Base-by-base conservation (phyloP, 768 basidiomycete genomes). In the Chiua virens region DNA sequence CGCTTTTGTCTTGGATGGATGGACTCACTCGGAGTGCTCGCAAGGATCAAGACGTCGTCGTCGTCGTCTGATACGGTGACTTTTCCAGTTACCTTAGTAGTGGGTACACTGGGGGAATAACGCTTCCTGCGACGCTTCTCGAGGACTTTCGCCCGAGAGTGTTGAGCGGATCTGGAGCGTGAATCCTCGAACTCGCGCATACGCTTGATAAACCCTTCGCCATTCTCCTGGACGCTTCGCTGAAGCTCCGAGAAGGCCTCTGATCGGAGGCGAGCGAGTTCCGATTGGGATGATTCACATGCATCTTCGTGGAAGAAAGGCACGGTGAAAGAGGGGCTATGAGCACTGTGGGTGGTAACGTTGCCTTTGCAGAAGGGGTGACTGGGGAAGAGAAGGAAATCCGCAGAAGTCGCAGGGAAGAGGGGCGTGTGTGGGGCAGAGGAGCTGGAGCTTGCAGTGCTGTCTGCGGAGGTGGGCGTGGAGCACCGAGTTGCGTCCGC, bases 171-270 rank as follows among this genome's bases (percentile, higher is more conserved):
- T 51, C 70, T 69, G 34, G 77, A 77, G 49, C 81, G 73, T 22
- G 75, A 73, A 43, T 74, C 68, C 65, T 89, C 87, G 62, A 82
- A 85, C 56, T 87, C 82, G 49, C 83, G 83, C 87, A 89, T 89
- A 45, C 83, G 82, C 49, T 74, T 78, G 13, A 89, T 77, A 42
- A 89, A 75, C 8, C 82, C 80, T 57, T 89, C 86, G 18, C 83
- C 85, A 55, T 73, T 81, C 57, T 86, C 80, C 25, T 75, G 74
- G 20, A 89, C 75, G 54, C 79, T 86, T 59, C 76, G 74, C 39
- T 75, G 81, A 35, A 89, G 77, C 56, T 87, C 84, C 67, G 77
- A 75, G 53, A 87, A 86, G 6, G 87, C 87, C 49, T 73, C 74
- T 1, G 85, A 81, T 50, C 81, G 80, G 43, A 87, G 70, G 37